phyloP scores from a whole-genome alignment of 1,139 yeast genomes.

The Candida sojae region DNA sequence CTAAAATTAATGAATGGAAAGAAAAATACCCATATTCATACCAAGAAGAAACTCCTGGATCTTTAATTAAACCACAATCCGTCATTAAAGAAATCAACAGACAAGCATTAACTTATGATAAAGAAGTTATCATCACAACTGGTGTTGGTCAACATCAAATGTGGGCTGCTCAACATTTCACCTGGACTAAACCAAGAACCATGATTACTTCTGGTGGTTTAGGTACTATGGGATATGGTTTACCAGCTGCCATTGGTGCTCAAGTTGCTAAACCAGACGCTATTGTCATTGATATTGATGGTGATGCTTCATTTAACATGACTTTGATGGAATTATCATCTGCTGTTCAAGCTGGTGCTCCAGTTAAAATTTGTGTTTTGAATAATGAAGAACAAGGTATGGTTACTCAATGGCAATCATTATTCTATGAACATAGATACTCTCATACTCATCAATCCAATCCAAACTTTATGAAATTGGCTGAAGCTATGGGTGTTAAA shows the following conservation, averaged over 20 bases:
- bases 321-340: slow-evolving; percentile 89
- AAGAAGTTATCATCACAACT: slow-evolving; percentile 85
- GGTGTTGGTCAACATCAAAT: slow-evolving; percentile 99
- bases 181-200: slow-evolving; percentile 88
- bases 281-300: slow-evolving; percentile 93
- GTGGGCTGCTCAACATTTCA: slow-evolving; percentile 99
- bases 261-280: slow-evolving; percentile 96
- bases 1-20: slow-evolving; percentile 77
- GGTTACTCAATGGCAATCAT: slow-evolving; percentile 99
- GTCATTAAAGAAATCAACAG: slow-evolving; percentile 76
- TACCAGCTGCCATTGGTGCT: slow-evolving; percentile 98
- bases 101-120: slow-evolving; percentile 66
- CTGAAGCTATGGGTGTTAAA: slow-evolving; percentile 90
- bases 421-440: slow-evolving; percentile 94
- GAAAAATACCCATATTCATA: slow-evolving; percentile 82
- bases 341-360: slow-evolving; percentile 92
- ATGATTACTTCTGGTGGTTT: slow-evolving; percentile 97
- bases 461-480: slow-evolving; percentile 90
- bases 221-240: slow-evolving; percentile 98
- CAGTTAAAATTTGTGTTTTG: slow-evolving; percentile 83
- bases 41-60: slow-evolving; percentile 74
- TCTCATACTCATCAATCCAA: slow-evolving; percentile 94
- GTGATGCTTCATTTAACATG: slow-evolving; percentile 98
- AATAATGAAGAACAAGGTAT: slow-evolving; percentile 99
- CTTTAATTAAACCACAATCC: slow-evolving; percentile 90